Evolutionary conservation across 2,329 filamentous ascomycete genomes (phyloP).

Genomic region (Fusarium setosum): DNA sequence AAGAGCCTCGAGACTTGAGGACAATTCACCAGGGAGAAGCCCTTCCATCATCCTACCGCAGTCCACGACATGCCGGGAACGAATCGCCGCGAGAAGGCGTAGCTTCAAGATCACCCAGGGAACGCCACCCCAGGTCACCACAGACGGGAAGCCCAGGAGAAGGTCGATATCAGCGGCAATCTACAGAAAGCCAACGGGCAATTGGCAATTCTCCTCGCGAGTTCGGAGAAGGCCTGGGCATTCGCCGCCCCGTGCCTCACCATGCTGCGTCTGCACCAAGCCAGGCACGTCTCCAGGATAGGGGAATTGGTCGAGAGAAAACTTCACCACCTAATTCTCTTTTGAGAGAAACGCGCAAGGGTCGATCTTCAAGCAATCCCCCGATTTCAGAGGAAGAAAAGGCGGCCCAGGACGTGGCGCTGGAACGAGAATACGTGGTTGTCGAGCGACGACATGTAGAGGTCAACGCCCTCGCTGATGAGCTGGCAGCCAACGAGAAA

Average conservation of each 20-base stretch:
- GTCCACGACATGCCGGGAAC: slow-evolving; percentile 52
- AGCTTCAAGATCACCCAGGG: slow-evolving; percentile 55
- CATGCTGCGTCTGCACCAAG: slow-evolving; percentile 62
- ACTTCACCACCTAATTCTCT: slow-evolving; percentile 44
- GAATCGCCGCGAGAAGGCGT: slow-evolving; percentile 49
- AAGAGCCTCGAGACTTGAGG: slow-evolving; percentile 53
- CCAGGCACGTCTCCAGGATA: slow-evolving; percentile 49
- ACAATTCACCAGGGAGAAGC: slow-evolving; percentile 47
- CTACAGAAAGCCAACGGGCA: slow-evolving; percentile 43
- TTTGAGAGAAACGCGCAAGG: slow-evolving; percentile 48
- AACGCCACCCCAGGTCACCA: slow-evolving; percentile 54
- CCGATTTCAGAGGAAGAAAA: slow-evolving; percentile 71
- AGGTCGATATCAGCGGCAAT: slow-evolving; percentile 46
- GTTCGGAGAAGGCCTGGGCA: slow-evolving; percentile 61
- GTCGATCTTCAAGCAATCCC: slow-evolving; percentile 42
- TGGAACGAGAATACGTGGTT: slow-evolving; percentile 94
- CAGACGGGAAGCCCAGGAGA: slow-evolving; percentile 58
- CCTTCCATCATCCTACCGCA: slow-evolving; percentile 41
- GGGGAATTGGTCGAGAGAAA: slow-evolving; percentile 37
- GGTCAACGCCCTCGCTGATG: slow-evolving; percentile 96
- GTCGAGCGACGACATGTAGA: slow-evolving; percentile 96
- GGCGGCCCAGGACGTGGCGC: slow-evolving; percentile 86
- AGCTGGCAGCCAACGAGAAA: slow-evolving; percentile 86
- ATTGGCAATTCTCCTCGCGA: slow-evolving; percentile 59
- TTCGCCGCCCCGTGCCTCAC: slow-evolving; percentile 59